Evolutionary conservation across 306 rosid genomes (phyloP).

Genomic region (Vigna angularis): DNA sequence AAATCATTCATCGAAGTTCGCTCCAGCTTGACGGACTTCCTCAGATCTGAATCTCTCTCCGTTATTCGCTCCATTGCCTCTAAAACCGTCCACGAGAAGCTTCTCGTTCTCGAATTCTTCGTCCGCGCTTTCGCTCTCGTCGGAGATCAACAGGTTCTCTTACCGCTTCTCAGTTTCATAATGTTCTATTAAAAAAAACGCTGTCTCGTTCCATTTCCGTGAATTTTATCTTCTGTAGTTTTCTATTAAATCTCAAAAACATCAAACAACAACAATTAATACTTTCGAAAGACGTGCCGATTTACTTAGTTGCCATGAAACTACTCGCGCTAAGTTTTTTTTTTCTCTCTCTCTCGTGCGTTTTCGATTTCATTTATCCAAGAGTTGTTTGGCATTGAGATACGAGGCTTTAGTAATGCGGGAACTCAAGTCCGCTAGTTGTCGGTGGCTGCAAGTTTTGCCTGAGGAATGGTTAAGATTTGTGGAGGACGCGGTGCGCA

Average conservation of each 20-base stretch:
- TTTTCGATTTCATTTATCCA: conserved; percentile 32
- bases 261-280: not conserved
- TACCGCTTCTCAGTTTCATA: not conserved
- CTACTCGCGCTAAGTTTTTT: not conserved
- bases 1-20: conserved; percentile 59
- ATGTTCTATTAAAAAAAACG: not conserved
- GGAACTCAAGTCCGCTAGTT: conserved; percentile 58
- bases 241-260: not conserved
- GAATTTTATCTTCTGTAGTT: conserved; percentile 2
- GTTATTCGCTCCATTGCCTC: conserved; percentile 52
- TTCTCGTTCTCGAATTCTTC: conserved; percentile 71
- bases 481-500: conserved; percentile 61
- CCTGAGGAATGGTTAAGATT: conserved; percentile 72
- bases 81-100: conserved; percentile 68
- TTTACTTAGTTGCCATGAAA: not conserved
- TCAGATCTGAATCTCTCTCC: conserved; percentile 62
- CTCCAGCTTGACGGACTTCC: conserved; percentile 54
- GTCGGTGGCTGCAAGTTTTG: conserved; percentile 65
- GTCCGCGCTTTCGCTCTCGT: conserved; percentile 73
- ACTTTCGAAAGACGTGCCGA: not conserved
- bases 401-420: conserved; percentile 84
- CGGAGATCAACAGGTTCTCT: conserved; percentile 71
- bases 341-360: not conserved
- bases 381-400: conserved; percentile 93
- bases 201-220: not conserved